Conservation (phyloP, 192 early-diverging fungal genomes). For the Dispira simplex region DNA sequence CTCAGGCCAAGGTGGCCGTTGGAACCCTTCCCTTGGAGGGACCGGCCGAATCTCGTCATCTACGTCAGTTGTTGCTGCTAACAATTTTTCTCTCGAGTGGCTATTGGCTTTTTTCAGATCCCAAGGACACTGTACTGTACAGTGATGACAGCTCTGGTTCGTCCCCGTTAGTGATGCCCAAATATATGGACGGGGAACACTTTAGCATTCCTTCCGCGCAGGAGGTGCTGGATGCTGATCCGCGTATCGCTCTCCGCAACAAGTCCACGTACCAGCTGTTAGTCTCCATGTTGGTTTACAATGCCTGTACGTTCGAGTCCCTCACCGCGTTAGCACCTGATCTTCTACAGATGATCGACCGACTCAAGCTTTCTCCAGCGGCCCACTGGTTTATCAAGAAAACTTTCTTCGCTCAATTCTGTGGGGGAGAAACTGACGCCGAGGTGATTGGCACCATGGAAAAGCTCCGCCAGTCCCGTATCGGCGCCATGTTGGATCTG, state of each 20-base stretch:
- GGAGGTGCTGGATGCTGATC: constrained; percentile 22
- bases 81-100: neutral
- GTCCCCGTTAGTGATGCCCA: neutral
- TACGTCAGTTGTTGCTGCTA: too few species aligned
- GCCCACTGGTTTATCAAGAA: constrained; percentile 58
- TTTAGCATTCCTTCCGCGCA: constrained; percentile 5
- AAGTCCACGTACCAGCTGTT: constrained; percentile 40
- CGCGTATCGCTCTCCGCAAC: constrained; percentile 23
- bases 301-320: constrained; percentile 43
- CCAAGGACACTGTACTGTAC: neutral
- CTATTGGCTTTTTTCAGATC: neutral
- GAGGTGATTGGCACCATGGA: constrained; percentile 78
- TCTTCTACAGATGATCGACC: constrained; percentile 37
- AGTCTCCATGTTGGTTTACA: constrained; percentile 50
- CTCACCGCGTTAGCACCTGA: constrained; percentile 40
- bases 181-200: neutral
- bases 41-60: too few species aligned
- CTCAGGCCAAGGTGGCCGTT: too few species aligned
- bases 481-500: constrained; percentile 79
- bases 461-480: constrained; percentile 34
- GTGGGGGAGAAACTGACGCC: constrained; percentile 69
- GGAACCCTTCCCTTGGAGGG: too few species aligned
- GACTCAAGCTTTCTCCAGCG: constrained; percentile 23
- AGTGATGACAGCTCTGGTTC: neutral
- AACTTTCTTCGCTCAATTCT: constrained; percentile 78